phyloP scores from a whole-genome alignment of 805 yeast genomes.

The Millerozyma miso region DNA sequence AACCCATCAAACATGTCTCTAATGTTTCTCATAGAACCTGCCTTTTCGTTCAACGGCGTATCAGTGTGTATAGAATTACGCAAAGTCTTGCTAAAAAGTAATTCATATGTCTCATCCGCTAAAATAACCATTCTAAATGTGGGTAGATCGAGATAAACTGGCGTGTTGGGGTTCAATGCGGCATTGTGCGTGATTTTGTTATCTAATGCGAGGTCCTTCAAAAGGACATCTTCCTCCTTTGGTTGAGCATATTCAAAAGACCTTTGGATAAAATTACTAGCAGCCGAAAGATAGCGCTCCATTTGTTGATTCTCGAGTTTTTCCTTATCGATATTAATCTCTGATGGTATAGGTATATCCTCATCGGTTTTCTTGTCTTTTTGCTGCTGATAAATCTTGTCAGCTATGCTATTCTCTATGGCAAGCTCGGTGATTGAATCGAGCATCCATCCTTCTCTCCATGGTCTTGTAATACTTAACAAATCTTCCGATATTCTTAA shows the following conservation, averaged over 20 bases:
- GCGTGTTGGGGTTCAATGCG: slow-evolving; percentile 77
- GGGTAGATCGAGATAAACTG: slow-evolving; percentile 70
- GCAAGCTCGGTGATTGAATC: slow-evolving; percentile 62
- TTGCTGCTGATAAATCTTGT: slow-evolving; percentile 44
- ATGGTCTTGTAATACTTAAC: slow-evolving; percentile 75
- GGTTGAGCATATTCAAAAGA: slow-evolving; percentile 90
- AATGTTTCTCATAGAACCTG: slow-evolving; percentile 53
- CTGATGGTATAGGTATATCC: slow-evolving; percentile 48
- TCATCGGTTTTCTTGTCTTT: slow-evolving; percentile 24
- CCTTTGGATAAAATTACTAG: slow-evolving; percentile 79
- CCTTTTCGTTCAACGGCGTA: slow-evolving; percentile 45
- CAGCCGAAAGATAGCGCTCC: slow-evolving; percentile 82
- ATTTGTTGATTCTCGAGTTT: slow-evolving; percentile 59
- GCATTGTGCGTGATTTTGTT: slow-evolving; percentile 57
- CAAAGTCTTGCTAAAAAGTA: slow-evolving; percentile 69
- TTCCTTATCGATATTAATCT: slow-evolving; percentile 59
- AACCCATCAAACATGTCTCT: slow-evolving; percentile 89
- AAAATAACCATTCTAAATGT: slow-evolving; percentile 92
- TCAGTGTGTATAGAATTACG: slow-evolving; percentile 65
- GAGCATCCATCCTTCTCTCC: slow-evolving; percentile 67
- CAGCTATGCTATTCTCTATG: slow-evolving; percentile 66
- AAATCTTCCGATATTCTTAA: slow-evolving; percentile 84
- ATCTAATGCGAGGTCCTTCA: slow-evolving; percentile 35
- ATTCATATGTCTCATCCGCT: slow-evolving; percentile 91
- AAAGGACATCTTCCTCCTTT: slow-evolving; percentile 35